Evolutionary conservation across 768 basidiomycete genomes (phyloP).

Genomic region (Boletales sp.): DNA sequence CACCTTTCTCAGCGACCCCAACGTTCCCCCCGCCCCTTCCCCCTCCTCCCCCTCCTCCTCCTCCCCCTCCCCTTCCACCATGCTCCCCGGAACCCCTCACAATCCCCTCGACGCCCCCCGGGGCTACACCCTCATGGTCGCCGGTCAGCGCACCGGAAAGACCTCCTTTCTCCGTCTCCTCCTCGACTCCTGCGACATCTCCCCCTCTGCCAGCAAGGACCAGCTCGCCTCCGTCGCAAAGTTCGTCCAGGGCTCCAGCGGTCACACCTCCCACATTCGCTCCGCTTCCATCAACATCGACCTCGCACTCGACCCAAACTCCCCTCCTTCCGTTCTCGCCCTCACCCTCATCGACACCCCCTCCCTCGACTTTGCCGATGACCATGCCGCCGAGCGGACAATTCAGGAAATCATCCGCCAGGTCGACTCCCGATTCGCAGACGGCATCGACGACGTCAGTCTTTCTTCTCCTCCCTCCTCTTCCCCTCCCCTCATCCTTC

Average conservation of each 20-base stretch:
- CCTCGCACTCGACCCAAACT: slow-evolving; percentile 47
- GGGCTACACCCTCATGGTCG: slow-evolving; percentile 72
- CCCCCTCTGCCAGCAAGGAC: slow-evolving; percentile 59
- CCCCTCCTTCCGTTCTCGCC: slow-evolving; percentile 46
- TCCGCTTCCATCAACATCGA: slow-evolving; percentile 70
- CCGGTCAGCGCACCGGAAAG: slow-evolving; percentile 81
- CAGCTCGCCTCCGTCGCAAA: slow-evolving; percentile 79
- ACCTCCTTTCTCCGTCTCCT: slow-evolving; percentile 83
- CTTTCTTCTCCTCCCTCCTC: slow-evolving; percentile 20
- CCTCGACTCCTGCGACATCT: slow-evolving; percentile 74
- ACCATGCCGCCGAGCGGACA: slow-evolving; percentile 56
- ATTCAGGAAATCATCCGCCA: slow-evolving; percentile 66
- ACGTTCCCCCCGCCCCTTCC: slow-evolving; percentile 21
- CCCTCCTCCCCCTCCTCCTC: slow-evolving; percentile 22
- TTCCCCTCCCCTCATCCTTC: slow-evolving; percentile 14
- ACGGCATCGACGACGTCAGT: slow-evolving; percentile 77
- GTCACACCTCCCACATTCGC: slow-evolving; percentile 71
- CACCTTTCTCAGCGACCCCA: slow-evolving; percentile 44
- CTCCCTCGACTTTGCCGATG: slow-evolving; percentile 71
- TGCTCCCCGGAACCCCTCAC: slow-evolving; percentile 27
- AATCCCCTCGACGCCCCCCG: slow-evolving; percentile 28
- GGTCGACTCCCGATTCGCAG: slow-evolving; percentile 68
- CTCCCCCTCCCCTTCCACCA: slow-evolving; percentile 21
- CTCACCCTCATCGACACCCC: slow-evolving; percentile 82
- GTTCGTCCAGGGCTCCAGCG: slow-evolving; percentile 72